A percentile compares a stretch with the other conserved stretches of the same genome.
These are phyloP conservation scores for Cutaneotrichosporon cyanovorans DNA, from an alignment of 1,284 basidiomycete genomes.

Conservation along the genomic window DNA sequence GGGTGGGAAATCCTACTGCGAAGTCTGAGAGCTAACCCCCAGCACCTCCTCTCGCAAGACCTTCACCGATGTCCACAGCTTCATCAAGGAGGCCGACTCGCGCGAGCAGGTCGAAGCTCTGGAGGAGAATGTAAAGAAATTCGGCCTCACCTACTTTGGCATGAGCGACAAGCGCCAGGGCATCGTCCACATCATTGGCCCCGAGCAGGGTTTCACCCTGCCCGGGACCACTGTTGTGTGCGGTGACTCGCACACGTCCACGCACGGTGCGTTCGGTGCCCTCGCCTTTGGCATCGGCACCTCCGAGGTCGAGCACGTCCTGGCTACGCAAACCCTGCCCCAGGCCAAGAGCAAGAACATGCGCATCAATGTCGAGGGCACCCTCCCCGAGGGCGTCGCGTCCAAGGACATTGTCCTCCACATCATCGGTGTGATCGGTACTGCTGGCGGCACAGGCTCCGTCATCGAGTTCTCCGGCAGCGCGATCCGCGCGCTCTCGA, in stretches of 20 bases:
- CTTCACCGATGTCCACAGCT: slow-evolving; percentile 65
- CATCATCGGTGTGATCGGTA: slow-evolving; percentile 89
- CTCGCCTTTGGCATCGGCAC: slow-evolving; percentile 95
- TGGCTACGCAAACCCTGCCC: slow-evolving; percentile 87
- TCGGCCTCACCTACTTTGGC: slow-evolving; percentile 91
- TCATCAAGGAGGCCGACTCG: slow-evolving; percentile 83
- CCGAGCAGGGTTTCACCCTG: slow-evolving; percentile 92
- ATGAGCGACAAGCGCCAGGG: slow-evolving; percentile 86
- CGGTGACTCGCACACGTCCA: slow-evolving; percentile 63
- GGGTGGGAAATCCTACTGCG: background rate
- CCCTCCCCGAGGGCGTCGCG: slow-evolving; percentile 75
- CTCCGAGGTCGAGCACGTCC: slow-evolving; percentile 93
- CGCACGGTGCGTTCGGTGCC: slow-evolving; percentile 92
- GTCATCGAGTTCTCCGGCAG: slow-evolving; percentile 92
- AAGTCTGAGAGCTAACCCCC: slow-evolving; percentile 1
- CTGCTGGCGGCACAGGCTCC: slow-evolving; percentile 84
- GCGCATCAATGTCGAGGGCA: slow-evolving; percentile 85
- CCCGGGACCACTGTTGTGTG: slow-evolving; percentile 94
- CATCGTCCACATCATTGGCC: slow-evolving; percentile 93
- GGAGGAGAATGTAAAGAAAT: slow-evolving; percentile 92
- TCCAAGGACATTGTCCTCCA: slow-evolving; percentile 94
- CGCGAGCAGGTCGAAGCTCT: slow-evolving; percentile 83
- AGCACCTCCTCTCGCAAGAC: slow-evolving; percentile 81
- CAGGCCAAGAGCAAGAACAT: slow-evolving; percentile 94
- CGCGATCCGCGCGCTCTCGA: slow-evolving; percentile 81